A percentile compares a stretch with the other conserved stretches of the same genome.
These are phyloP conservation scores for Exophiala sideris DNA, from an alignment of 2,329 filamentous ascomycete species.

Conservation along the genomic window DNA sequence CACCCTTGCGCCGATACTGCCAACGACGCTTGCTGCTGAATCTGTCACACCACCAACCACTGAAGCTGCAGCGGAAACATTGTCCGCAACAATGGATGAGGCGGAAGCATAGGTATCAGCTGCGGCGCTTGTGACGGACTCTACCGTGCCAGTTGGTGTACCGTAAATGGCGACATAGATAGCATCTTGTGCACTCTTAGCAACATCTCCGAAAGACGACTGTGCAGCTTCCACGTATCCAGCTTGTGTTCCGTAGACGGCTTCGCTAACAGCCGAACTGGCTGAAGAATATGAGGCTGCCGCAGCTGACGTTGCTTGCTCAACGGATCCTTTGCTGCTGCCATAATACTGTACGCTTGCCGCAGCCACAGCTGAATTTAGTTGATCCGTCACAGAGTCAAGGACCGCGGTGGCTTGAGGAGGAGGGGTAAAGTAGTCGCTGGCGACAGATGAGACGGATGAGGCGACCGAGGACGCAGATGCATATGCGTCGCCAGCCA, in stretches of 20 bases:
- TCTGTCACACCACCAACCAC: conserved; percentile 24
- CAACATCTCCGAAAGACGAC: conserved; percentile 52
- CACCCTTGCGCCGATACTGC: conserved; percentile 30
- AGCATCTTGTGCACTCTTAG: conserved; percentile 53
- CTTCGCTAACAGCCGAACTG: conserved; percentile 45
- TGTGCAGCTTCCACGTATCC: conserved; percentile 54
- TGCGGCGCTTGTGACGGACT: conserved; percentile 44
- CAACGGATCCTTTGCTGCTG: conserved; percentile 51
- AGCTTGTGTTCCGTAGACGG: conserved; percentile 54
- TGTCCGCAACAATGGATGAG: conserved; percentile 44
- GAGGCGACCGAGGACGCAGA: conserved; percentile 35
- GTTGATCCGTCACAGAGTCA: conserved; percentile 53
- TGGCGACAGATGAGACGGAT: conserved; percentile 35
- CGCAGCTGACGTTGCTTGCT: conserved; percentile 54
- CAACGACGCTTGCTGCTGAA: conserved; percentile 25
- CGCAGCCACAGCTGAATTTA: conserved; percentile 58
- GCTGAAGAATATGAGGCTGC: conserved; percentile 52
- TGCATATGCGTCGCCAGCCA: conserved; percentile 47
- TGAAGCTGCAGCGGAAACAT: conserved; percentile 33
- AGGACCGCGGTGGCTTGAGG: conserved; percentile 58
- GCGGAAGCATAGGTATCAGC: conserved; percentile 44
- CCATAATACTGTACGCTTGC: conserved; percentile 59
- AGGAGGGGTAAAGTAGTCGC: conserved; percentile 49
- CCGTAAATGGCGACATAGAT: conserved; percentile 59
- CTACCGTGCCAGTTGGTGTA: conserved; percentile 48